phyloP scores from a whole-genome alignment of 2,329 filamentous ascomycete genomes.

The Aureobasidium vineae region DNA sequence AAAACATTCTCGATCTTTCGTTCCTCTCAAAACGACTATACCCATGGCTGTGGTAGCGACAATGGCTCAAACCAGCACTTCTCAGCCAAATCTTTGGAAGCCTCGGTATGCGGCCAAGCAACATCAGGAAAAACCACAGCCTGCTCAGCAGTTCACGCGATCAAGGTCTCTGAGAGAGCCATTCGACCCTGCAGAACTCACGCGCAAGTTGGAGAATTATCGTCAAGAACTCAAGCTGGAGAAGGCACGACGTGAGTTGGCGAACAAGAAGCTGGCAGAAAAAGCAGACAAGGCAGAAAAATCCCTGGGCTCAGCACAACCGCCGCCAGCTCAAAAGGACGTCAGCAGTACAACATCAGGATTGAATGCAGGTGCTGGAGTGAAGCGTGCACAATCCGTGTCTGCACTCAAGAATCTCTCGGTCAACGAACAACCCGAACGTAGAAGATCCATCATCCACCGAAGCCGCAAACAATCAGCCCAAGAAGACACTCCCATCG shows the following conservation, averaged over 20 bases:
- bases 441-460: conserved; percentile 23
- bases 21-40: not conserved
- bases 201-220: conserved; percentile 28
- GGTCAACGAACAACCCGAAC: not conserved
- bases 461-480: conserved; percentile 12
- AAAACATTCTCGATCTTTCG: not conserved
- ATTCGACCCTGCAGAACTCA: conserved; percentile 28
- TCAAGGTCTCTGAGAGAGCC: conserved; percentile 25
- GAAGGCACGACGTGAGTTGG: conserved; percentile 25
- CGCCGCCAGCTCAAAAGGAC: not conserved
- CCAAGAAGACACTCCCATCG: not conserved
- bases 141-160: conserved; percentile 12
- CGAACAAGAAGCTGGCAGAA: conserved; percentile 4
- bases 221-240: conserved; percentile 27
- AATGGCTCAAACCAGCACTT: conserved; percentile 25
- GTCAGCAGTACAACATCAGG: not conserved
- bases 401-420: not conserved
- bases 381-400: not conserved
- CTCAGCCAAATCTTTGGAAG: conserved; percentile 22
- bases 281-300: not conserved
- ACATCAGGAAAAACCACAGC: conserved; percentile 21
- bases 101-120: conserved; percentile 19
- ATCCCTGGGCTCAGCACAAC: not conserved
- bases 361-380: not conserved
- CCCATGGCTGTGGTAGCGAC: conserved; percentile 16